Evolutionary conservation across 2,329 filamentous ascomycete species (phyloP), one percentile per base, ranked within the genome.

Genomic region (Neoscytalidium dimidiatum): DNA sequence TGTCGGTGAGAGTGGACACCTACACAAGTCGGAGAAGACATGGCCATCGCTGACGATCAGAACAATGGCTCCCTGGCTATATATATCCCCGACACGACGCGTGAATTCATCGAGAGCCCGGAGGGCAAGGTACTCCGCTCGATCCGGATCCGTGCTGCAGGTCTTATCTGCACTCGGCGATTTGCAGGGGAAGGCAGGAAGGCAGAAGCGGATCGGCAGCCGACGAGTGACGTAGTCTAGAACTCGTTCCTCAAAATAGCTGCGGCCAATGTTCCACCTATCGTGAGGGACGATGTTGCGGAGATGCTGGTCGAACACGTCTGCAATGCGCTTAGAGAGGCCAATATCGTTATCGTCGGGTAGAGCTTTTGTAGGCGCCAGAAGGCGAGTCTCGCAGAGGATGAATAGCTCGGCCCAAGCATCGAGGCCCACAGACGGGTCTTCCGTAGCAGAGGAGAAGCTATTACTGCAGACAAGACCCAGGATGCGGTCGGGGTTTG

Each of bases 101-200:
- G 79, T 81, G 26, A 82, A 68, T 0, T 72, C 72, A 48, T 81
- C 78, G 61, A 82, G 68, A 52, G 77, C 76, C 4, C 70, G 68
- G 9, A 82, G 70, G 3, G 80, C 78, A 29, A 82, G 62, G 43
- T 80, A 77, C 64, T 82, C 80, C 3, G 75, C 80, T n/a, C 78
- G 71, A 52, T 82, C 80, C 0, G 80, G 80, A 3, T 81, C 68
- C 0, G 64, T 66, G 2, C 80, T 85, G n/a, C 88, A 73, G 0
- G 86, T 84, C 63, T 89, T 89, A 43, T 80, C 75, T 0, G 70
- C 70, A 68, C 88, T 88, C n/a, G 86, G 82, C 0, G 84, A 87
- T 68, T 88, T 88, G 78, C 86, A 88, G 0, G 86, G 86, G 49
- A 88, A 88, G 0, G 85, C 85, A 0, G 86, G 86, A 0, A 88